Evolutionary conservation across 164 flowering plant genomes (phyloP), one percentile per base, ranked within the genome.

Genomic region (Houttuynia cordata): DNA sequence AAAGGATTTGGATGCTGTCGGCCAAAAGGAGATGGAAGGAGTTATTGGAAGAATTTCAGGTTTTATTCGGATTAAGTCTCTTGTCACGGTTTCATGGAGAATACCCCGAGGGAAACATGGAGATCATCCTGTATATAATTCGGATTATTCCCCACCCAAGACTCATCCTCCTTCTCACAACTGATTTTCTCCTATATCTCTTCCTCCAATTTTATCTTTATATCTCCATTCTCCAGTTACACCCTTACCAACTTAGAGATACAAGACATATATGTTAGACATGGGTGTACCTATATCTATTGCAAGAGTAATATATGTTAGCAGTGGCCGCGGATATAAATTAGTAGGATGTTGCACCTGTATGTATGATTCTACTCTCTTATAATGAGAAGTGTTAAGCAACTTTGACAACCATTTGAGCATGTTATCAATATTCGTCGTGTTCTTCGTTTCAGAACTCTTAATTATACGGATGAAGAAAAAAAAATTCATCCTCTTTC

Each of bases 81-180:
- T 64, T 66, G 64, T 56, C 53, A 60, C 70, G 24, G 66, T 71
- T 68, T 62, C 68, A 58, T 68, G 65, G 65, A 64, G 53, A 42
- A 58, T 66, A 40, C 70, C 68, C 53, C 68, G 57, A 20, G 67
- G 70, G 58, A 69, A 68, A 51, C 57, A 61, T 30, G 56, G 56
- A 34, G 69, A 70, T 45, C 61, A 67, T 53, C 68, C 68, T 3
- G 71, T 66, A 47, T 70, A 67, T 65, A 73, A 77, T 67, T 60
- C 72, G 53, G 91, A 85, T 58, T 85, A 85, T 67, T 56, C 76
- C 25, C 84, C 82, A 41, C 87, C 91, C 20, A 77, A 74, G 71
- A 81, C 80, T 21, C 86, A 85, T 58, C 91, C 91, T 67, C 87
- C 91, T 54, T 69, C 75, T 60, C 84, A 85, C 73, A 83, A 85